These are phyloP conservation scores for Acacia melanoxylon DNA, from an alignment of 306 rosid species.

Conservation along the genomic window DNA sequence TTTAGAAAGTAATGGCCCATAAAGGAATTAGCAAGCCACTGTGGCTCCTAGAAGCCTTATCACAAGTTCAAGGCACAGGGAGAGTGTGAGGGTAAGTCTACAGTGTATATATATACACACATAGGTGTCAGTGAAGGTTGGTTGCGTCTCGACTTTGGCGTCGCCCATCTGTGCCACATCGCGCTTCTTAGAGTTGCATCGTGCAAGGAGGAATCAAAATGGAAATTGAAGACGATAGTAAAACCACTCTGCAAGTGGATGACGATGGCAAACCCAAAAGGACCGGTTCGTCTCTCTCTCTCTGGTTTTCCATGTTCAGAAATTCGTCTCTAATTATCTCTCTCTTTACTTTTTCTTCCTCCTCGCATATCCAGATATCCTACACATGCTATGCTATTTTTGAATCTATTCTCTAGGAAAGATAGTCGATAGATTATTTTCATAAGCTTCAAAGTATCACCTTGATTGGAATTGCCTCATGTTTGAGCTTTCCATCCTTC, in stretches of 20 bases:
- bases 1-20: background rate
- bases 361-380: background rate
- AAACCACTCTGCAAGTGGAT: background rate
- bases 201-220: background rate
- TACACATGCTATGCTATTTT: background rate
- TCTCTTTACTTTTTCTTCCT: background rate
- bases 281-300: slow-evolving; percentile 14
- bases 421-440: background rate
- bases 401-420: background rate
- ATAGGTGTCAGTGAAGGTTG: background rate
- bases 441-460: background rate
- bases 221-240: background rate
- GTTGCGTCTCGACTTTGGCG: background rate
- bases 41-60: background rate
- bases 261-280: slow-evolving; percentile 38
- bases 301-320: background rate
- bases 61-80: background rate
- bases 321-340: background rate
- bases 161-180: background rate
- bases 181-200: background rate
- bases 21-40: background rate
- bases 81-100: background rate
- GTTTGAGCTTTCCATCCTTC: background rate
- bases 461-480: background rate
- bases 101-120: no score